These are phyloP conservation scores for Trametes polyzona DNA, from an alignment of 1,284 basidiomycete species.

Conservation along the genomic window DNA sequence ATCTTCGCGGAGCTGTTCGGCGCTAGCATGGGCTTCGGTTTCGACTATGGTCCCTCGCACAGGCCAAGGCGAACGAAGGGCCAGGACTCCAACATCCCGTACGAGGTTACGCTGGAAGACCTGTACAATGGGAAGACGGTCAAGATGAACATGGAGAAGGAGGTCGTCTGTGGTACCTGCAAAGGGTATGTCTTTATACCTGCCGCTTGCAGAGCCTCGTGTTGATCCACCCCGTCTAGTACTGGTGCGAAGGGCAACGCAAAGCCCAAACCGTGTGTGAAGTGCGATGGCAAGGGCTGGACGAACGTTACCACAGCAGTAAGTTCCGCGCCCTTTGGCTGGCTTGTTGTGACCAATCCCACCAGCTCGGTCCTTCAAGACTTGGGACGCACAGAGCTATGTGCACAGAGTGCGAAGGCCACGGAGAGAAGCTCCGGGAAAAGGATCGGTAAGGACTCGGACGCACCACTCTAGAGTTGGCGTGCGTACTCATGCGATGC, in stretches of 20 bases:
- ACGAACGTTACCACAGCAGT: slow-evolving; percentile 66
- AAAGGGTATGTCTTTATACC: slow-evolving; percentile 63
- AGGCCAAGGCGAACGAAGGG: slow-evolving; percentile 55
- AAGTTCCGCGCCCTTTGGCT: slow-evolving; percentile 21
- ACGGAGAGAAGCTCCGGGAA: slow-evolving; percentile 81
- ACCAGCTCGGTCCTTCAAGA: slow-evolving; percentile 52
- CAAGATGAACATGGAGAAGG: slow-evolving; percentile 89
- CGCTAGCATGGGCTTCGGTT: slow-evolving; percentile 51
- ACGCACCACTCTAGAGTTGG: neutral
- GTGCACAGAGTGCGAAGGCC: slow-evolving; percentile 83
- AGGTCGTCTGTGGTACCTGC: slow-evolving; percentile 80
- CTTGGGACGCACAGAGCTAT: slow-evolving; percentile 56
- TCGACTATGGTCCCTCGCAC: slow-evolving; percentile 54
- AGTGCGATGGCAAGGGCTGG: slow-evolving; percentile 86
- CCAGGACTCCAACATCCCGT: slow-evolving; percentile 78
- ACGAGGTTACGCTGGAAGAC: slow-evolving; percentile 90
- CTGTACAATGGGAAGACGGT: slow-evolving; percentile 91
- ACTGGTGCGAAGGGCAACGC: slow-evolving; percentile 82
- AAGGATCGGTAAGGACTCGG: slow-evolving; percentile 76
- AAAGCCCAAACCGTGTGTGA: slow-evolving; percentile 80
- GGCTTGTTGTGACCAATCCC: slow-evolving; percentile 6
- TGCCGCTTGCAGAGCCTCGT: neutral
- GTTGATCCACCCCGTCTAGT: slow-evolving; percentile 41
- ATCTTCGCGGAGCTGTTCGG: slow-evolving; percentile 83
- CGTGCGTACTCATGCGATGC: neutral